Conservation (phyloP, 2,329 filamentous ascomycete species). For the Pestalotiopsis fici region DNA sequence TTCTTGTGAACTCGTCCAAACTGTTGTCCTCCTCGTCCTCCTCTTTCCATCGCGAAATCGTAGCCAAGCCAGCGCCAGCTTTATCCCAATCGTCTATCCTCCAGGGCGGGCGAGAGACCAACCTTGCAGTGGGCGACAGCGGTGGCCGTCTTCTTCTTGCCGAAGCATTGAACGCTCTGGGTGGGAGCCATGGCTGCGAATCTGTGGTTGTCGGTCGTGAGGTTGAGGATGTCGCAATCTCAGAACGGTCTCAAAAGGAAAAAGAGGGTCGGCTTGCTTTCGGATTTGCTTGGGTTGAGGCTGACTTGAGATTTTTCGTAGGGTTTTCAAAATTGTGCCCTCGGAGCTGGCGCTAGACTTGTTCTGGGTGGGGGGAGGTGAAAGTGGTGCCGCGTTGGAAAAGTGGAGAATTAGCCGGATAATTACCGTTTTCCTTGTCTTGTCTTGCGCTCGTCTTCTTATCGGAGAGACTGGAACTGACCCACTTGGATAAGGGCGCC, state of each 20-base stretch:
- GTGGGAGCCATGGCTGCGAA: constrained; percentile 71
- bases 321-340: constrained; percentile 27
- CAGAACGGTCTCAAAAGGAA: constrained; percentile 12
- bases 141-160: constrained; percentile 94
- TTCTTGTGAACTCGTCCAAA: constrained; percentile 9
- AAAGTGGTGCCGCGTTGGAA: background rate
- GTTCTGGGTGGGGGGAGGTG: constrained; percentile 5
- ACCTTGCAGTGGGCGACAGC: constrained; percentile 93
- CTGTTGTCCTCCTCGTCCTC: background rate
- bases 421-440: background rate
- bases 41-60: background rate
- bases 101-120: constrained; percentile 33
- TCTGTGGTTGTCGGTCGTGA: constrained; percentile 17
- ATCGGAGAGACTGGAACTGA: background rate
- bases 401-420: constrained; percentile 7
- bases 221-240: constrained; percentile 19
- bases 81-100: background rate
- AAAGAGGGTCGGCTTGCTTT: constrained; percentile 12
- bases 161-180: constrained; percentile 95
- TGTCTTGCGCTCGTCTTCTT: no score
- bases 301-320: constrained; percentile 17
- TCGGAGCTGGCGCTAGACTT: constrained; percentile 18
- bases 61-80: background rate
- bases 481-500: background rate
- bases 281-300: constrained; percentile 15